phyloP scores from a whole-genome alignment of 768 basidiomycete species.

The Nidula microcarpa region DNA sequence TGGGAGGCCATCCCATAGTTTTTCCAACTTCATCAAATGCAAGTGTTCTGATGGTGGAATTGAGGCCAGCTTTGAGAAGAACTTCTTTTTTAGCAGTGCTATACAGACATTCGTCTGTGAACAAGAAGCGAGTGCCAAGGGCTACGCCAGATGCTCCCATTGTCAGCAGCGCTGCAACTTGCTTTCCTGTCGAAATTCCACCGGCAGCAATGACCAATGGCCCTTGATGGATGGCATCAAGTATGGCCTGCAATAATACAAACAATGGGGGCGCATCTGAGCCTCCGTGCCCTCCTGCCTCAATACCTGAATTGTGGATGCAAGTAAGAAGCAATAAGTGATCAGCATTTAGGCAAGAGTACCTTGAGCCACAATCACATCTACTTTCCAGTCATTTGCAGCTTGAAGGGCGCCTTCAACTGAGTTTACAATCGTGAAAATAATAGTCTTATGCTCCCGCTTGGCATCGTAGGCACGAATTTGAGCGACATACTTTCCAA shows the following conservation, averaged over 20 bases:
- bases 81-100: conserved; percentile 15
- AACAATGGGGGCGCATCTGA: conserved; percentile 42
- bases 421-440: conserved; percentile 51
- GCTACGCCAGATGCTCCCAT: conserved; percentile 53
- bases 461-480: conserved; percentile 35
- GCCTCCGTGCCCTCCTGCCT: conserved; percentile 31
- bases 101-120: conserved; percentile 42
- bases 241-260: conserved; percentile 40
- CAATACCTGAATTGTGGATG: conserved; percentile 14
- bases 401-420: conserved; percentile 47
- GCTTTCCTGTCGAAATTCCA: conserved; percentile 48
- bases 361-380: conserved; percentile 70
- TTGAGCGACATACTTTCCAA: conserved; percentile 47
- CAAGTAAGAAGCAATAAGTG: not conserved
- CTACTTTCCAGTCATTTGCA: conserved; percentile 45
- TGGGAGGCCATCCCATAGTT: conserved; percentile 37
- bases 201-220: conserved; percentile 60
- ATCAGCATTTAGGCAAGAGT: not conserved
- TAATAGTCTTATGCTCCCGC: conserved; percentile 38
- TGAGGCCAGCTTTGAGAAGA: conserved; percentile 16
- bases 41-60: conserved; percentile 34
- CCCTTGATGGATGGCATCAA: conserved; percentile 28
- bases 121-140: conserved; percentile 56
- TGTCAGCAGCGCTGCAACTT: conserved; percentile 46
- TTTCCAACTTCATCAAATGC: conserved; percentile 40